Conservation (phyloP, 2,329 filamentous ascomycete species). For the Colletotrichum abscissum region DNA sequence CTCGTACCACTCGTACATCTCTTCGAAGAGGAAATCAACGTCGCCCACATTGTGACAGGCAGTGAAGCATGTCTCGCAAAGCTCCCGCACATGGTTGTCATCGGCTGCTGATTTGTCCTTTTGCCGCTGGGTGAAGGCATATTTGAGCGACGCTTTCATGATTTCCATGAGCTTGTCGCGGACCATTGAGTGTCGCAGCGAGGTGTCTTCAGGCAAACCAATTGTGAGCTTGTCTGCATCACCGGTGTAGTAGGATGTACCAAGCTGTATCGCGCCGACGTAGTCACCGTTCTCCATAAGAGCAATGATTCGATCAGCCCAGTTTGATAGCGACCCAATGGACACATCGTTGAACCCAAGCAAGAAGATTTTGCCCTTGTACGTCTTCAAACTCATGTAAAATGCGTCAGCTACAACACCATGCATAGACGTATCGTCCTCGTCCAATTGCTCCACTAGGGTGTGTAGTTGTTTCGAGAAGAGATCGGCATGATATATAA, state of each 20-base stretch:
- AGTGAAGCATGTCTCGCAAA: conserved; percentile 85
- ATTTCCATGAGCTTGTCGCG: conserved; percentile 92
- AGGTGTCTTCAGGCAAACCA: conserved; percentile 87
- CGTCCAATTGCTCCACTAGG: conserved; percentile 89
- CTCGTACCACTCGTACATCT: conserved; percentile 91
- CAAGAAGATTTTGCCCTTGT: conserved; percentile 93
- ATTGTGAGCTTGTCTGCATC: conserved; percentile 95
- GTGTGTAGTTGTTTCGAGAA: conserved; percentile 89
- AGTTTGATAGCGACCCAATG: conserved; percentile 93
- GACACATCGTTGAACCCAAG: conserved; percentile 94
- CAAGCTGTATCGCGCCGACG: conserved; percentile 88
- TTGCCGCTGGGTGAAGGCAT: conserved; percentile 79
- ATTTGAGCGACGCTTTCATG: conserved; percentile 90
- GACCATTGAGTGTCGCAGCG: conserved; percentile 82
- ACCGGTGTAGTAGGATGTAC: conserved; percentile 91
- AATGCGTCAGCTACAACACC: conserved; percentile 97
- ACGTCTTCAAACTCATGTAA: conserved; percentile 96
- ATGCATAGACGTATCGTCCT: conserved; percentile 89
- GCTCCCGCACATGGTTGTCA: conserved; percentile 75
- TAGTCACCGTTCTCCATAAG: conserved; percentile 98
- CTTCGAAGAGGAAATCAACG: conserved; percentile 87
- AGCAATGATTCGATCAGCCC: conserved; percentile 92
- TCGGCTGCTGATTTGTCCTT: conserved; percentile 58
- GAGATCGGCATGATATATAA: conserved; percentile 90
- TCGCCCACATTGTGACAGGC: conserved; percentile 85